Conservation (phyloP, 208 protist genomes). For the Trypanosoma vivax region DNA sequence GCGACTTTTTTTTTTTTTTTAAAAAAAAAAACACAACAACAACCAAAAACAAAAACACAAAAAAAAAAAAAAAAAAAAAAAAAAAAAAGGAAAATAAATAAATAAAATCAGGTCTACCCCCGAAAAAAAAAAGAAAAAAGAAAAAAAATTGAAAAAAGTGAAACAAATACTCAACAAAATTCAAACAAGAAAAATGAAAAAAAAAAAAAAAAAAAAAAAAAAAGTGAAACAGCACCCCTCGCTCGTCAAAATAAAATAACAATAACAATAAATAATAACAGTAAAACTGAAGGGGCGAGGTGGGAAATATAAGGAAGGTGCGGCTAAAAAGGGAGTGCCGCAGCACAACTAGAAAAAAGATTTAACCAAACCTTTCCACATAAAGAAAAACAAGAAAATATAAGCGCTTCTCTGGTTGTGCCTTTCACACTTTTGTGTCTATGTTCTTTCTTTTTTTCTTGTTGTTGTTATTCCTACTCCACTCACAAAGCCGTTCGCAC, state of each 20-base stretch:
- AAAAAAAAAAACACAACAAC: background rate
- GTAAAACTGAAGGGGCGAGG: background rate
- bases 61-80: background rate
- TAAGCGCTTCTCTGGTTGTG: background rate
- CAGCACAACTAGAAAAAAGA: background rate
- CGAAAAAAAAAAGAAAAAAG: background rate
- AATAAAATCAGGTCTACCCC: background rate
- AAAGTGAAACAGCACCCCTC: background rate
- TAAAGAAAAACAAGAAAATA: background rate
- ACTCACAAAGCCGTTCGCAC: too few relatives aligned
- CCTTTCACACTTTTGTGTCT: slow-evolving; percentile 11
- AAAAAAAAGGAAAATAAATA: background rate
- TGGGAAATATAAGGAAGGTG: too few relatives aligned
- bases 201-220: background rate
- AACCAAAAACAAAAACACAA: background rate
- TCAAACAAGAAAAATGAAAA: background rate
- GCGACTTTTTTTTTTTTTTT: background rate
- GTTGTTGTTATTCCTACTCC: too few relatives aligned
- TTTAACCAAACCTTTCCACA: background rate
- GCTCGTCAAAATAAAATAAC: background rate
- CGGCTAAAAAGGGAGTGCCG: background rate
- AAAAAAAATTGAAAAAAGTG: background rate
- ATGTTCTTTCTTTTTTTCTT: slow-evolving; percentile 6
- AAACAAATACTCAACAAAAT: background rate
- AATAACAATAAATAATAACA: background rate